These are phyloP conservation scores for Dimargaris xerosporica DNA, from an alignment of 192 early-diverging fungal species.

Conservation along the genomic window DNA sequence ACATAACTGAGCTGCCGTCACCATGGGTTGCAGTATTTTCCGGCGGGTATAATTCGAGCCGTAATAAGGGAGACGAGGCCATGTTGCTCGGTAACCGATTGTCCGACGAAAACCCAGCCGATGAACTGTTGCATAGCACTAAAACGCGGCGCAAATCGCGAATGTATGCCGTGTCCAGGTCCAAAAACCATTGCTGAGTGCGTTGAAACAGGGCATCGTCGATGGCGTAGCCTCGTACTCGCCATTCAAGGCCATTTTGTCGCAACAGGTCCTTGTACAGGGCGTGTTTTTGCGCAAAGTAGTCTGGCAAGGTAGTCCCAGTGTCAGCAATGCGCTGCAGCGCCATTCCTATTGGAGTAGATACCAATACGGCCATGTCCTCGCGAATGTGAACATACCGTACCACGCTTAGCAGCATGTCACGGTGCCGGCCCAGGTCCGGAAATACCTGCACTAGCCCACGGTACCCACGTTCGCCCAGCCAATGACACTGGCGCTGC, in stretches of 20 bases:
- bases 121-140: constrained; percentile 3
- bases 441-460: neutral
- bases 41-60: no score
- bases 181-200: neutral
- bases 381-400: neutral
- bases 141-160: constrained; percentile 4
- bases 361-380: neutral
- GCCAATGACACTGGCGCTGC: neutral
- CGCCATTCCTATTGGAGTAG: neutral
- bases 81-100: no score
- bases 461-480: neutral
- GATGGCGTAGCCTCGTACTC: neutral
- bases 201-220: neutral
- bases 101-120: neutral
- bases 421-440: neutral
- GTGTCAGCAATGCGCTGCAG: neutral
- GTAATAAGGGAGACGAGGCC: no score
- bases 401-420: neutral
- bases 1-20: no score
- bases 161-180: neutral
- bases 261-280: neutral
- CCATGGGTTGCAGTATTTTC: no score
- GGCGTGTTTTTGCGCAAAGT: neutral
- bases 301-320: neutral
- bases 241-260: constrained; percentile 8